Percentiles rank a stretch among this genome's conserved stretches.
Evolutionary conservation across 306 rosid genomes (phyloP).

Genomic region (Benincasa hispida): DNA sequence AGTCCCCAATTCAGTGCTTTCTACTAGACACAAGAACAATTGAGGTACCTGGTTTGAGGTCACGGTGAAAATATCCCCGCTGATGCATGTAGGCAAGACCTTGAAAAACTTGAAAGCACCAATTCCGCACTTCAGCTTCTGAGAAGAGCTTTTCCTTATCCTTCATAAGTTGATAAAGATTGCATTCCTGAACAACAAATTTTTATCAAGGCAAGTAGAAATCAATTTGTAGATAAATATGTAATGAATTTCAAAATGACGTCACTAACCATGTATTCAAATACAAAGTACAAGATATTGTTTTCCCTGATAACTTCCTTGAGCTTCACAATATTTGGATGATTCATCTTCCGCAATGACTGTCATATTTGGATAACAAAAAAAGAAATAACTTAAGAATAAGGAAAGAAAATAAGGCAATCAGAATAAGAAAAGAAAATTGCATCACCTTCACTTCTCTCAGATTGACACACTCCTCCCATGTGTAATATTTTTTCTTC

Average conservation of each 20-base stretch:
- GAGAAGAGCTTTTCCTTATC: slow-evolving; percentile 71
- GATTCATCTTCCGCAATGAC: slow-evolving; percentile 83
- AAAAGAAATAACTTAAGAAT: not conserved
- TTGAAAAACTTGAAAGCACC: slow-evolving; percentile 98
- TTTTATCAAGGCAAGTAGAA: not conserved
- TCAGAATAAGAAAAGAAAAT: not conserved
- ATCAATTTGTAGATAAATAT: not conserved
- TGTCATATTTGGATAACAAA: slow-evolving; percentile 15
- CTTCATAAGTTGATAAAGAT: slow-evolving; percentile 90
- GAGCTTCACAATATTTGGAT: slow-evolving; percentile 88
- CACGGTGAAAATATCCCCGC: slow-evolving; percentile 98
- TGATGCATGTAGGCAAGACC: slow-evolving; percentile 98
- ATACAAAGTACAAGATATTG: slow-evolving; percentile 77
- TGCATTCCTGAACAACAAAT: slow-evolving; percentile 45
- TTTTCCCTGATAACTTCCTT: slow-evolving; percentile 91
- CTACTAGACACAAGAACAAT: not conserved
- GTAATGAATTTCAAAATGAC: not conserved
- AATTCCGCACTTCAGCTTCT: slow-evolving; percentile 73
- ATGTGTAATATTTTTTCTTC: slow-evolving; percentile 91
- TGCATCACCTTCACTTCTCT: slow-evolving; percentile 84
- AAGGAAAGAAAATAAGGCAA: not conserved
- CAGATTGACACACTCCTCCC: slow-evolving; percentile 94
- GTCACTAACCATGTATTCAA: slow-evolving; percentile 82
- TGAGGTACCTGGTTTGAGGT: slow-evolving; percentile 82
- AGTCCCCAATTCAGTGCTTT: not conserved